Evolutionary conservation across 2,329 filamentous ascomycete genomes (phyloP).

Genomic region (Calonectria naviculata): DNA sequence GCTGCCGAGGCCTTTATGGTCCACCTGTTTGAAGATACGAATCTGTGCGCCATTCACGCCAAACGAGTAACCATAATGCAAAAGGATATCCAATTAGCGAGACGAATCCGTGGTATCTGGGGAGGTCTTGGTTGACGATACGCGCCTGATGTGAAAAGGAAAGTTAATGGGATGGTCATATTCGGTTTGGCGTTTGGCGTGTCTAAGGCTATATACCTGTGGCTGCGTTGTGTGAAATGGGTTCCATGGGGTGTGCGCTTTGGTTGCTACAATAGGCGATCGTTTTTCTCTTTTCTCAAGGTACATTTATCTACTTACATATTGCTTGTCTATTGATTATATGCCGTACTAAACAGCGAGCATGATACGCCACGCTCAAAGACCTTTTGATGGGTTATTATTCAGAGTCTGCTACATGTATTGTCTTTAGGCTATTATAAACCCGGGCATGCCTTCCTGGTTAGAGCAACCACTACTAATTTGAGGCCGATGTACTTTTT

Average conservation of each 20-base stretch:
- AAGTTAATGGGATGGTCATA: constrained; percentile 27
- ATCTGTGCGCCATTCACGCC: constrained; percentile 95
- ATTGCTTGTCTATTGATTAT: background rate
- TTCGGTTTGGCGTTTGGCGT: constrained; percentile 25
- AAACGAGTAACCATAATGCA: constrained; percentile 98
- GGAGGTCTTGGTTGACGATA: constrained; percentile 66
- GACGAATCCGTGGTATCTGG: constrained; percentile 83
- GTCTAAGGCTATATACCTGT: constrained; percentile 34
- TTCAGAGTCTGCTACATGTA: background rate
- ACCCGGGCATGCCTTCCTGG: no score
- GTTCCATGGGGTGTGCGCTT: background rate
- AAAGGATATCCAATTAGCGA: constrained; percentile 95
- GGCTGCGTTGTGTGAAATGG: constrained; percentile 10
- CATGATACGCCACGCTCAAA: background rate
- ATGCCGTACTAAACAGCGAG: background rate
- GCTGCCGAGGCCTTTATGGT: constrained; percentile 96
- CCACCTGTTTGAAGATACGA: constrained; percentile 86
- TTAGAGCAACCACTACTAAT: no score
- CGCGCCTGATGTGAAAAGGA: constrained; percentile 20
- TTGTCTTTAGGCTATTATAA: no score
- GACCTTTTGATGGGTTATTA: background rate
- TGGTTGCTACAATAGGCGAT: background rate
- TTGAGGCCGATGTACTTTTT: background rate
- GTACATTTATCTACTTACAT: background rate
- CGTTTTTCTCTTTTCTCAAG: background rate